Evolutionary conservation across 164 flowering plant species (phyloP), one percentile per base, ranked within the genome.

Genomic region (Umbilicus rupestris): DNA sequence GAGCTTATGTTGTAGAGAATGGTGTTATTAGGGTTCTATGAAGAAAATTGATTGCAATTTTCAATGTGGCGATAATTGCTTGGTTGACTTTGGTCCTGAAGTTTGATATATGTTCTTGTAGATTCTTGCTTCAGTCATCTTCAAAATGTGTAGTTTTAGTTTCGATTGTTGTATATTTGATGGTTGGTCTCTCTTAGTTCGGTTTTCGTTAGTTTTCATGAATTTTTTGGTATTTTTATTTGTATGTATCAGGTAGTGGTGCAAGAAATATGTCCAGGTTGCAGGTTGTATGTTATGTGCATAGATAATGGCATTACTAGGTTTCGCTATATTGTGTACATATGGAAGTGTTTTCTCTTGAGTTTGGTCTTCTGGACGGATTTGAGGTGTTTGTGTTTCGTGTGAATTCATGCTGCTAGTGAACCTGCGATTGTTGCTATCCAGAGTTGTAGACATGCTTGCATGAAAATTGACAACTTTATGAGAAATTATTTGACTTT

Each of bases 311-410:
- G 52, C 19, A 22, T 47, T 8, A 19, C 22, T 35, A 35, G 7
- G 52, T 45, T 45, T 45, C 16, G 15, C 17, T 16, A 45, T 16
- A 15, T 42, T 45, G 15, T 45, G 19, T 15, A 45, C 16, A 15
- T 45, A 16, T 15, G 49, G 15, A 4, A 14, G 3, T 1, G n/a
- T 16, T 45, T 14, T 3, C 17, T 16, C 17, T 45, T 14, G 47
- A 24, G 19, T 47, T 47, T 47, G 12, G 24, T 47, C 24, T 19
- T 47, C n/a, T 47, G 5, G 22, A 47, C 9, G 24, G 7, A 47
- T 47, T 47, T 47, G 52, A 47, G 52, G 52, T 47, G 22, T 50
- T 50, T 20, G 57, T 50, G 57, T n/a, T 47, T 47, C 19, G 7
- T 20, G 57, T 12, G 12, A 50, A 20, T 50, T 50, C 22, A 50